phyloP scores from a whole-genome alignment of 2,329 filamentous ascomycete genomes.

The Rasamsonia emersonii region DNA sequence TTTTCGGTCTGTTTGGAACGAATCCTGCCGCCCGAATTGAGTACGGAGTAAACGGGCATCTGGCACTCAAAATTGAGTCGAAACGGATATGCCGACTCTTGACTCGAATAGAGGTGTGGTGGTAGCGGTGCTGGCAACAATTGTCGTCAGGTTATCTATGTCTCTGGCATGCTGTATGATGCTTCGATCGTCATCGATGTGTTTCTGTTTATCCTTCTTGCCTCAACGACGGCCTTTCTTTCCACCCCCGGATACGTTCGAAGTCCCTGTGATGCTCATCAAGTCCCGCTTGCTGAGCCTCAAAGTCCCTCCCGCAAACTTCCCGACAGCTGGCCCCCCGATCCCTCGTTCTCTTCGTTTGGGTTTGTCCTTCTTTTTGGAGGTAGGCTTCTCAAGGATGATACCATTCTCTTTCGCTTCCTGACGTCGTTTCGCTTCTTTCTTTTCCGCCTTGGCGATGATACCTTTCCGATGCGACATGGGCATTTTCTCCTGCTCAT shows the following conservation, averaged over 20 bases:
- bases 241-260: slow-evolving; percentile 28
- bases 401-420: slow-evolving; percentile 88
- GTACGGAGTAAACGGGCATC: too few relatives aligned
- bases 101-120: too few relatives aligned
- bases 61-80: too few relatives aligned
- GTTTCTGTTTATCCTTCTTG: too few relatives aligned
- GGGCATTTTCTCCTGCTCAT: slow-evolving; percentile 78
- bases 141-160: too few relatives aligned
- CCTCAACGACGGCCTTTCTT: slow-evolving; percentile 22
- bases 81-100: too few relatives aligned
- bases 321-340: slow-evolving; percentile 70
- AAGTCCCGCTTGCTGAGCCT: slow-evolving; percentile 72
- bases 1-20: too few relatives aligned
- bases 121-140: too few relatives aligned
- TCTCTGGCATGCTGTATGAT: too few relatives aligned
- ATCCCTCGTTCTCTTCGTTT: slow-evolving; percentile 54
- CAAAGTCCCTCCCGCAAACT: slow-evolving; percentile 69
- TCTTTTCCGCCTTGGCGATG: slow-evolving; percentile 51
- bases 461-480: slow-evolving; percentile 84
- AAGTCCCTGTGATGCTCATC: slow-evolving; percentile 54
- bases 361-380: slow-evolving; percentile 26
- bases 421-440: slow-evolving; percentile 61
- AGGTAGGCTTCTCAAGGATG: slow-evolving; percentile 59
- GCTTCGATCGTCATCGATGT: too few relatives aligned
- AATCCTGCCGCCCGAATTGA: too few relatives aligned